Base-by-base conservation (phyloP, 306 rosid genomes). In the Cyclanthera cordifolia region DNA sequence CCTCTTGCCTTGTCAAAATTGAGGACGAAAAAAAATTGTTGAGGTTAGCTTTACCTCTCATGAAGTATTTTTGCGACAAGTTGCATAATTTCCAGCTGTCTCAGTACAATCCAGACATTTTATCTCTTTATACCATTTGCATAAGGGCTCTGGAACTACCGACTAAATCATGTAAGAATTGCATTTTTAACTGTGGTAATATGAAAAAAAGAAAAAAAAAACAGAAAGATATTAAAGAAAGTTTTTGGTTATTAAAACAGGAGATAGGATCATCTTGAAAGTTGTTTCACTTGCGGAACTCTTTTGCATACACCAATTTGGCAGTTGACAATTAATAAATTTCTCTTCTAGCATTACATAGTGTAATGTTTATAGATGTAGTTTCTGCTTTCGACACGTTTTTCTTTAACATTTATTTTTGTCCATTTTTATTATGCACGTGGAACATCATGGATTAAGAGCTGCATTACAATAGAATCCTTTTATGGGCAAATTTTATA, bases 1-100 rank as follows among this genome's bases (percentile, higher is more conserved):
- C 96, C 39, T 90, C 99, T 83, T 93, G 99, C 81, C 90, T 93
- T 3, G 91, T 93, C 70, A 86, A 86, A 83, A 88, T 93, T 72
- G 76, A 87, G 76, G 90, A 85, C 72, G 84, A 82, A 65, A 83
- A 73, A 72, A 80, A 90, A 77, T 79, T 76, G 59, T 76, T 80
- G 70, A 90, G 96, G 99, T 90, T 70, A 43, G 81, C 57, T 80
- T 11, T 11, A 11, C 48, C 48, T 19, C 43, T 67, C 16, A 25
- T 21, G 24, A 41, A 41, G 9, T 4, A 21, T 41, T 63, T 41
- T 63, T n/a, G 17, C 8, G 41, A 34, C 28, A 3, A 14, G 71
- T 67, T 47, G 8, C 49, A 41, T 14, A 43, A 43, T 16, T 47
- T 67, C 48, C 55, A 67, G 39, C 56, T 64, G 65, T 39, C 53